A percentile compares a stretch with the other conserved stretches of the same genome.
Evolutionary conservation across 2,329 filamentous ascomycete genomes (phyloP).

Genomic region (Penicillium sp.): DNA sequence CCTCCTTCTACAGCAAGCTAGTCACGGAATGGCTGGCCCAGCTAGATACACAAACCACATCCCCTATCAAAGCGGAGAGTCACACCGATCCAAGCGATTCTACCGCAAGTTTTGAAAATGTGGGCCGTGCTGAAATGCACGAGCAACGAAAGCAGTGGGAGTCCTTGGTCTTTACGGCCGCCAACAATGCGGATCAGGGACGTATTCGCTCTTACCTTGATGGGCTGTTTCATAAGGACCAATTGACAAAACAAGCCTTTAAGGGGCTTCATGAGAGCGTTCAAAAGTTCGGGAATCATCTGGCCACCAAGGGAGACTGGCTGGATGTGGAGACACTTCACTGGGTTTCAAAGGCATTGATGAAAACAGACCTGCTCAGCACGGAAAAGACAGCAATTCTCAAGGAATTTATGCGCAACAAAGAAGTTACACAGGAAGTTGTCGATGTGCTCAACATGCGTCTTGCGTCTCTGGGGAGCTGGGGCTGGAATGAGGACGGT

Average conservation of each 20-base stretch:
- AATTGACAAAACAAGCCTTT: constrained; percentile 47
- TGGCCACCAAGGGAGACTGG: constrained; percentile 35
- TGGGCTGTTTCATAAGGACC: constrained; percentile 53
- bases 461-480: constrained; percentile 54
- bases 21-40: constrained; percentile 59
- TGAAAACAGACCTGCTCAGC: constrained; percentile 56
- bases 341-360: constrained; percentile 54
- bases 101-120: constrained; percentile 48
- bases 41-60: constrained; percentile 30
- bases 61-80: constrained; percentile 2
- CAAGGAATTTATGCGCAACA: constrained; percentile 55
- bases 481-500: constrained; percentile 55
- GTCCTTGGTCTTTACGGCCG: constrained; percentile 55
- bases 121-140: constrained; percentile 60
- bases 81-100: constrained; percentile 29
- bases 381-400: constrained; percentile 57
- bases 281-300: constrained; percentile 39
- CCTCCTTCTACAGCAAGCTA: constrained; percentile 59
- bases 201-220: constrained; percentile 57
- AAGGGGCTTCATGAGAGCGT: constrained; percentile 47
- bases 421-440: constrained; percentile 57
- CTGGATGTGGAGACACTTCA: constrained; percentile 50
- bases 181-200: constrained; percentile 50
- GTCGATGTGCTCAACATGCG: constrained; percentile 63
- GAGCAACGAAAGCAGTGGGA: constrained; percentile 61